Evolutionary conservation across 2,329 filamentous ascomycete genomes (phyloP).

Genomic region (Diaporthe citrichinensis): DNA sequence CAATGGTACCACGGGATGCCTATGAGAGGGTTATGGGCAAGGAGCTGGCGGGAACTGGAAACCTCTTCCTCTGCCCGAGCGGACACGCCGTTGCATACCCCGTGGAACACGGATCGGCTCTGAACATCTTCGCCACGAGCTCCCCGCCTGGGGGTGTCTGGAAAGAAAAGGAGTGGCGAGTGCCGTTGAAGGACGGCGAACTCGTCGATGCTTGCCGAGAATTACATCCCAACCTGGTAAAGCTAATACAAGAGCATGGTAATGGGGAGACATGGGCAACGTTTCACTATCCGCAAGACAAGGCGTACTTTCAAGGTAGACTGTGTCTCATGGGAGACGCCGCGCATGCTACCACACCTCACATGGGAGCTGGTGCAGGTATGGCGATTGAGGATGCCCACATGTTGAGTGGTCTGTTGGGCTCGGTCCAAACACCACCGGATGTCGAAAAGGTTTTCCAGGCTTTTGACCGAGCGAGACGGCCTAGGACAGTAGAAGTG

Average conservation of each 20-base stretch:
- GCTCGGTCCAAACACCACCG: background rate
- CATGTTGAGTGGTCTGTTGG: constrained; percentile 40
- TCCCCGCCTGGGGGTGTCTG: background rate
- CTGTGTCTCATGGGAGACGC: constrained; percentile 40
- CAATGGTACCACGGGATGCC: constrained; percentile 33
- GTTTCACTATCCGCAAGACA: constrained; percentile 39
- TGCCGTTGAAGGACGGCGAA: constrained; percentile 1
- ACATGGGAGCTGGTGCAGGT: constrained; percentile 44
- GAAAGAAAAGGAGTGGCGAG: constrained; percentile 26
- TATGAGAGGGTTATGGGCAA: constrained; percentile 27
- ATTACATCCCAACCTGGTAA: constrained; percentile 9
- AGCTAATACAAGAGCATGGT: constrained; percentile 19
- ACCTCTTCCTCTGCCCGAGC: constrained; percentile 33
- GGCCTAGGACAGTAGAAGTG: constrained; percentile 40
- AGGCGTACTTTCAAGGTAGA: constrained; percentile 35
- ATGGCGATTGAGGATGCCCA: constrained; percentile 43
- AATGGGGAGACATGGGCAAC: constrained; percentile 43
- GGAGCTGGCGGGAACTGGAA: constrained; percentile 28
- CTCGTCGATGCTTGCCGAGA: constrained; percentile 11
- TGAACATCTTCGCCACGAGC: constrained; percentile 39
- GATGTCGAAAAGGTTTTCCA: constrained; percentile 38
- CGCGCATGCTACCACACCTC: constrained; percentile 44
- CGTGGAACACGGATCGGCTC: constrained; percentile 36
- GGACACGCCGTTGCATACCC: constrained; percentile 39
- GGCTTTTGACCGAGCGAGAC: constrained; percentile 38